Evolutionary conservation across 2,329 filamentous ascomycete genomes (phyloP).

Genomic region (Hypoxylon sp.): DNA sequence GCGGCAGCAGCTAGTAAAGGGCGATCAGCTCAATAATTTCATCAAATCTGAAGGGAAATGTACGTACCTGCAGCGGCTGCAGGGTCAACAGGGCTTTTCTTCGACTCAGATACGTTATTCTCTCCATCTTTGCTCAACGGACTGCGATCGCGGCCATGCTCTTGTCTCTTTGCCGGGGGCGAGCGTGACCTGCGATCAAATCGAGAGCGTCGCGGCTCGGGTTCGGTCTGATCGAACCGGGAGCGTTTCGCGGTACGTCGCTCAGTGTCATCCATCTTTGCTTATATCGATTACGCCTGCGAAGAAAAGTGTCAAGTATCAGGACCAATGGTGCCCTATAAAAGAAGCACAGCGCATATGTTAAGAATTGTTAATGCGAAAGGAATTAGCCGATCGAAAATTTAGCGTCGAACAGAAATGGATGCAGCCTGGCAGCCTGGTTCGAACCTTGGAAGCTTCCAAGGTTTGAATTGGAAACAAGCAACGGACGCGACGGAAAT

Average conservation of each 20-base stretch:
- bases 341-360: constrained; percentile 7
- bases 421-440: constrained; percentile 25
- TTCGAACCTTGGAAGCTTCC: no score
- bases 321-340: background rate
- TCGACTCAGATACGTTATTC: constrained; percentile 53
- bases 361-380: constrained; percentile 9
- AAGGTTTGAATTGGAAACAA: constrained; percentile 27
- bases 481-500: constrained; percentile 15
- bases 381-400: constrained; percentile 8
- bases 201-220: constrained; percentile 81
- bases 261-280: constrained; percentile 81
- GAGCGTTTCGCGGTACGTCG: constrained; percentile 82
- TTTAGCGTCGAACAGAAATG: constrained; percentile 16
- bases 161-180: constrained; percentile 75
- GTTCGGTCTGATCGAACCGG: constrained; percentile 92
- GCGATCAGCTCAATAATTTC: constrained; percentile 47
- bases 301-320: background rate
- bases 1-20: constrained; percentile 79
- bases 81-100: constrained; percentile 72
- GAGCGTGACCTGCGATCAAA: constrained; percentile 95
- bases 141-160: constrained; percentile 83
- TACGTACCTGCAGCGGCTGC: constrained; percentile 81
- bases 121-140: constrained; percentile 69
- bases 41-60: constrained; percentile 14
- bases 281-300: background rate